phyloP scores from a whole-genome alignment of 257 asterid genomes.

The Capsicum rhomboideum region DNA sequence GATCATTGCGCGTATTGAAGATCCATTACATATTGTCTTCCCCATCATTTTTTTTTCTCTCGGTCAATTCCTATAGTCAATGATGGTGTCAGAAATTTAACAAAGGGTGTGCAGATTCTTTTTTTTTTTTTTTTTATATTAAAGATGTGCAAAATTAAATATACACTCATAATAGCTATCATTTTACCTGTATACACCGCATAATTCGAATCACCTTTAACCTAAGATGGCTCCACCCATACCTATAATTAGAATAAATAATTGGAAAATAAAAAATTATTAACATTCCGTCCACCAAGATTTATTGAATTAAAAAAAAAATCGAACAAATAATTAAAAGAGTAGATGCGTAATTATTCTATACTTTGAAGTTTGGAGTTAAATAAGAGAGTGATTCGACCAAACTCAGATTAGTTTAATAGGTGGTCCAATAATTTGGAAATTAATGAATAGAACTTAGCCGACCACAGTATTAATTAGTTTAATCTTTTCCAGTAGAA shows the following conservation, averaged over 20 bases:
- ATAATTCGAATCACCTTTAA: no score
- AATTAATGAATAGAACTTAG: not conserved
- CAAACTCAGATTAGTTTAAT: not conserved
- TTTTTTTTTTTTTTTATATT: no score
- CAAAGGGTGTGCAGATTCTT: no score
- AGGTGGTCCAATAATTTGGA: not conserved
- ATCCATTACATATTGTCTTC: no score
- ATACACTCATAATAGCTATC: no score
- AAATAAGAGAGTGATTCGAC: not conserved
- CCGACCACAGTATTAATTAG: constrained; percentile 5
- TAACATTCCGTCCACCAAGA: not conserved
- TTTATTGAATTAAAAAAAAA: not conserved
- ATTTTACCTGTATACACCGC: no score
- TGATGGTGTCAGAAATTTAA: no score
- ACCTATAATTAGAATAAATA: not conserved
- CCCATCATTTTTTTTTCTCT: no score
- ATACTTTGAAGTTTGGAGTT: not conserved
- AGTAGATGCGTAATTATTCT: not conserved
- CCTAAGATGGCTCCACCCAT: no score
- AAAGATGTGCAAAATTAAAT: no score
- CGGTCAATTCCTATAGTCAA: no score
- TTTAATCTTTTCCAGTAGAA: not conserved
- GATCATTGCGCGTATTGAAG: no score
- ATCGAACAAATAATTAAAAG: not conserved
- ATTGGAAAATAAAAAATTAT: not conserved